Percentiles rank a stretch among this genome's conserved stretches.
phyloP scores from a whole-genome alignment of 768 basidiomycete species.

The Xerocomus spinulosus region DNA sequence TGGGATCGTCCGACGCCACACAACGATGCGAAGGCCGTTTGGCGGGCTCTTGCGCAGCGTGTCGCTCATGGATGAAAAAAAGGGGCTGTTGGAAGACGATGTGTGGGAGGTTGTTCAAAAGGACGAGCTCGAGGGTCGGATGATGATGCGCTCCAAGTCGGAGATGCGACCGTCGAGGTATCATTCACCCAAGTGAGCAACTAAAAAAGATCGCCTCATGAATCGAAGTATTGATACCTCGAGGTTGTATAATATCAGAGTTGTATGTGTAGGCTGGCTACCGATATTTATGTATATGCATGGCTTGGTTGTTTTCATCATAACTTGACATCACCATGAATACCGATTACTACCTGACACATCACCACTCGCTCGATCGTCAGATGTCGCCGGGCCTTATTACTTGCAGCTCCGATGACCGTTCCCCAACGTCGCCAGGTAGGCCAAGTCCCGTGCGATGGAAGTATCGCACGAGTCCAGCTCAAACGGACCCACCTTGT shows the following conservation, averaged over 20 bases:
- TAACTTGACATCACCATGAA: not conserved
- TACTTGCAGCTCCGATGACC: not conserved
- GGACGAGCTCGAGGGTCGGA: constrained; percentile 1
- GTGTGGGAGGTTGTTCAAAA: constrained; percentile 14
- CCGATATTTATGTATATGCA: not conserved
- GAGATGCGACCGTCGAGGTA: constrained; percentile 22
- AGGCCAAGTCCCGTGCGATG: not conserved
- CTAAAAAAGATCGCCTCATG: not conserved
- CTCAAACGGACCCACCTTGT: not conserved
- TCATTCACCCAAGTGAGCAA: constrained; percentile 12
- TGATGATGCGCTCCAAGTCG: constrained; percentile 25
- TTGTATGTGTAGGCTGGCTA: not conserved
- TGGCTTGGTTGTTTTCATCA: not conserved
- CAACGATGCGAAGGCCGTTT: constrained; percentile 9
- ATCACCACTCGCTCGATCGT: not conserved
- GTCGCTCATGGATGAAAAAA: constrained; percentile 18
- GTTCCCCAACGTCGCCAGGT: not conserved
- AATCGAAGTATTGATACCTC: constrained; percentile 1
- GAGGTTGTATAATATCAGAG: not conserved
- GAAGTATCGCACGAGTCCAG: not conserved
- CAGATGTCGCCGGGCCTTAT: not conserved
- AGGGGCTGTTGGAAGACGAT: constrained; percentile 16
- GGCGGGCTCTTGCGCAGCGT: constrained; percentile 8
- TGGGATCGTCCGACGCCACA: constrained; percentile 21
- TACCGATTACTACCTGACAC: not conserved